Evolutionary conservation across 371 early-diverging fungal genomes (phyloP), one percentile per base, ranked within the genome.

Genomic region (Mucor indicus): DNA sequence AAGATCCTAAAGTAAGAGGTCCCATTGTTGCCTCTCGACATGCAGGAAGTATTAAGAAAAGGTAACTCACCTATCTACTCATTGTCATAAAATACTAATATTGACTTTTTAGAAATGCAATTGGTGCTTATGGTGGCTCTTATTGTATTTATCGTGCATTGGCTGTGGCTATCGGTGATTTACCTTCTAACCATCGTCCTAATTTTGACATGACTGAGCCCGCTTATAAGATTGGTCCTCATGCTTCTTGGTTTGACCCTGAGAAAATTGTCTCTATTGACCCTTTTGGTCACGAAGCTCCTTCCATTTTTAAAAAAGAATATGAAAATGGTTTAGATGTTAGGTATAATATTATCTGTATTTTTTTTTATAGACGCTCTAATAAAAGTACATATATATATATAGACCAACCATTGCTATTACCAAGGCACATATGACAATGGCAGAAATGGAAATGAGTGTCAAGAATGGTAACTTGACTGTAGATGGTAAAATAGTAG

Each of bases 71-170:
- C 24, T 20, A 21, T 15, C 4, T 39, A 4, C 24, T 23, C 11
- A 13, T 32, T 20, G 0, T 39, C n/a, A 22, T 13, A 25, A 24
- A 15, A 11, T 27, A 7, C 29, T 27, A 7, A 27, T 27, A 27
- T 27, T 7, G 29, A 27, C 11, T 27, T 27, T 7, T 7, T 57
- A 81, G 84, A 49, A 96, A 96, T 64, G 92, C 95, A 20, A 90
- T 95, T 46, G 95, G 96, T 30, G 95, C 96, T 1, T 91, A 93
- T 69, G 95, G 95, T 53, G 96, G 96, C 5, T 86, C 94, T 4
- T 95, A 96, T 64, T 90, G 89, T 53, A 83, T 96, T 32, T 96
- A 95, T 74, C 90, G 91, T 45, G 95, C 93, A 5, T 64, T 96
- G 32, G 95, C 95, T 6, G 86, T 95, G 6, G 95, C 95, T 19